Evolutionary conservation across 2,329 filamentous ascomycete species (phyloP).

Genomic region (Aspergillus sp.): DNA sequence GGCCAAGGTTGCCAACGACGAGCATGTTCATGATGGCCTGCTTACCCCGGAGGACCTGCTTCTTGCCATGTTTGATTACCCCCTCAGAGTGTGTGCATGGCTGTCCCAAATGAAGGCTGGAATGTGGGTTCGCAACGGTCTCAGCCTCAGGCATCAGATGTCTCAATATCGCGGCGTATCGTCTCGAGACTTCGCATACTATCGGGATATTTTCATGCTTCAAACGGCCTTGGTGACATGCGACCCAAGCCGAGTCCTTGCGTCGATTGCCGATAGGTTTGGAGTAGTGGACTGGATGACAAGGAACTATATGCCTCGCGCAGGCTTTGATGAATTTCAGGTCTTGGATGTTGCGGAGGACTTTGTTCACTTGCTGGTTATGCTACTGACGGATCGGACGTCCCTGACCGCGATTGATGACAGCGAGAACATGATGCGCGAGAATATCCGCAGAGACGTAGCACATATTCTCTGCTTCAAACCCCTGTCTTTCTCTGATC

Average conservation of each 20-base stretch:
- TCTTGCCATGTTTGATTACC: constrained; percentile 83
- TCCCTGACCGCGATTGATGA: constrained; percentile 47
- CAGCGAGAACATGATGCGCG: constrained; percentile 45
- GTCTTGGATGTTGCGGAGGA: constrained; percentile 91
- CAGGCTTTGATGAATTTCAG: constrained; percentile 75
- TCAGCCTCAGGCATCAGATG: constrained; percentile 91
- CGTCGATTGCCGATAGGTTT: constrained; percentile 84
- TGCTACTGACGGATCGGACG: constrained; percentile 79
- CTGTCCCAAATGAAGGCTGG: constrained; percentile 95
- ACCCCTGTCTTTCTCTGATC: constrained; percentile 86
- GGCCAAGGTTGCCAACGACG: constrained; percentile 40
- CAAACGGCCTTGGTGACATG: constrained; percentile 86
- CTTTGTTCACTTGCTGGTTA: constrained; percentile 85
- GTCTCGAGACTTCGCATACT: constrained; percentile 84
- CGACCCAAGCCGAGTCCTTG: constrained; percentile 71
- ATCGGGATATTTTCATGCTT: constrained; percentile 86
- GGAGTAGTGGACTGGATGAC: constrained; percentile 81
- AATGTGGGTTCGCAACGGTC: constrained; percentile 97
- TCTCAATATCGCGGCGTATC: constrained; percentile 83
- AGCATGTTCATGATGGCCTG: constrained; percentile 51
- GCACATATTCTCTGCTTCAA: constrained; percentile 94
- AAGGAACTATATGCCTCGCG: constrained; percentile 64
- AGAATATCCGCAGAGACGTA: constrained; percentile 78
- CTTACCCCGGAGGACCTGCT: constrained; percentile 64
- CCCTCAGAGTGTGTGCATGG: constrained; percentile 89